These are phyloP conservation scores for Ogataea kodamae DNA, from an alignment of 805 yeast species.

Conservation along the genomic window DNA sequence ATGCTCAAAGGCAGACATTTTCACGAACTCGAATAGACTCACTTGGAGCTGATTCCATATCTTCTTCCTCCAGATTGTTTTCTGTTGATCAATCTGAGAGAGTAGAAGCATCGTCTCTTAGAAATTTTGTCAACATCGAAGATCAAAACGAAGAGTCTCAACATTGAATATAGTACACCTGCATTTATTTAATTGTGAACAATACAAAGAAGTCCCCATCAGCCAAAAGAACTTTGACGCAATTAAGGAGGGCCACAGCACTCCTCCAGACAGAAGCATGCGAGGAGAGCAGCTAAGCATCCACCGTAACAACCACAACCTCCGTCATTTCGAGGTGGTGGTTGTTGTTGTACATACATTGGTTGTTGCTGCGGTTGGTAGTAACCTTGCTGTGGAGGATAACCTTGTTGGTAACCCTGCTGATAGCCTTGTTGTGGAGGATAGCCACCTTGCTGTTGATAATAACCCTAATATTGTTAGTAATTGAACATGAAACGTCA, in stretches of 20 bases:
- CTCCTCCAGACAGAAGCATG: constrained; percentile 23
- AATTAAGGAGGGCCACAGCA: constrained; percentile 11
- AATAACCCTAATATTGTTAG: constrained; percentile 17
- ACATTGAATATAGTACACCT: too few relatives aligned
- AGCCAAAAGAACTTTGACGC: constrained; percentile 1
- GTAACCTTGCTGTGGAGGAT: constrained; percentile 16
- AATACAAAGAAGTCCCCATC: too few relatives aligned
- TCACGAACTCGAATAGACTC: constrained; percentile 5
- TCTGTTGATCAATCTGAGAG: constrained; percentile 21
- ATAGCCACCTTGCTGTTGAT: constrained; percentile 18
- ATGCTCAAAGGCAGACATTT: constrained; percentile 8
- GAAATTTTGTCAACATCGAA: constrained; percentile 51
- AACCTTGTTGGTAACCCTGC: constrained; percentile 21
- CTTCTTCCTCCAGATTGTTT: constrained; percentile 16
- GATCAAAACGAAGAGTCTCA: constrained; percentile 38
- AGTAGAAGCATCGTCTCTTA: constrained; percentile 51
- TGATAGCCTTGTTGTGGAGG: constrained; percentile 18
- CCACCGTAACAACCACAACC: constrained; percentile 24
- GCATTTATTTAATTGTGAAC: too few relatives aligned
- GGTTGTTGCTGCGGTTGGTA: constrained; percentile 26
- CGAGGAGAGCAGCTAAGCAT: constrained; percentile 19
- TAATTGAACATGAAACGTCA: too few relatives aligned
- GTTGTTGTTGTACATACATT: constrained; percentile 25
- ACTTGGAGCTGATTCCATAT: constrained; percentile 8
- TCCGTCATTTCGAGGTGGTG: constrained; percentile 12